Base-by-base conservation (phyloP, 2,329 filamentous ascomycete species). In the Sclerotinia sclerotiorum region DNA sequence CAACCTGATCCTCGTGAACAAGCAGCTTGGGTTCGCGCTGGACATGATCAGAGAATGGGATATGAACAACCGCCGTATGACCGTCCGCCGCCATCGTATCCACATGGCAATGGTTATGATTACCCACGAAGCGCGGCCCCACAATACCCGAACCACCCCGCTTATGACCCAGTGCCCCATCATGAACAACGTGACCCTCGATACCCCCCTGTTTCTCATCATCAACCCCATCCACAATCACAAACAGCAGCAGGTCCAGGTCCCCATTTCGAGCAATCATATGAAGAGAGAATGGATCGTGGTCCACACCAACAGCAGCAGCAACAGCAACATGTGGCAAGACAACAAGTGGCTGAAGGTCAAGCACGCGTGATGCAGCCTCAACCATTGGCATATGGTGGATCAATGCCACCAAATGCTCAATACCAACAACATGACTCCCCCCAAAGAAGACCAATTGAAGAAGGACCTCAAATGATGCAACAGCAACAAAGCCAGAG, bases 401-500 rank as follows among this genome's bases (percentile, higher is more conserved):
- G 79, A 79, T 49, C 81, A 80, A 58, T 77, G 76, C 66, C 79
- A 13, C 32, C 60, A 15, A 81, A 81, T 64, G 81, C 79, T 5
- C 76, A 80, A 1, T 79, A 79, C 5, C 76, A 80, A 44, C 83
- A 79, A 6, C 85, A 81, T 57, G 83, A 83, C 32, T 79, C 79
- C 55, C 76, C 84, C 69, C 75, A 80, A 69, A 76, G 79, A 73
- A 75, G 82, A 73, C 73, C 78, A 27, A 42, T 77, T 78, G 72
- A 87, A 85, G 64, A 85, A 84, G 67, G 84, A 49, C 65, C 58
- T 80, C 74, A 86, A 87, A 62, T 83, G 86, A 71, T 74, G 44
- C 83, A 87, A 52, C 83, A 87, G 49, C 84, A 87, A 48, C 84
- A 86, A 48, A 83, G 87, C 39, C 84, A 85, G 65, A 80, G 91